Base-by-base conservation (phyloP, 768 basidiomycete genomes). In the Lactarius pseudohatsudake region DNA sequence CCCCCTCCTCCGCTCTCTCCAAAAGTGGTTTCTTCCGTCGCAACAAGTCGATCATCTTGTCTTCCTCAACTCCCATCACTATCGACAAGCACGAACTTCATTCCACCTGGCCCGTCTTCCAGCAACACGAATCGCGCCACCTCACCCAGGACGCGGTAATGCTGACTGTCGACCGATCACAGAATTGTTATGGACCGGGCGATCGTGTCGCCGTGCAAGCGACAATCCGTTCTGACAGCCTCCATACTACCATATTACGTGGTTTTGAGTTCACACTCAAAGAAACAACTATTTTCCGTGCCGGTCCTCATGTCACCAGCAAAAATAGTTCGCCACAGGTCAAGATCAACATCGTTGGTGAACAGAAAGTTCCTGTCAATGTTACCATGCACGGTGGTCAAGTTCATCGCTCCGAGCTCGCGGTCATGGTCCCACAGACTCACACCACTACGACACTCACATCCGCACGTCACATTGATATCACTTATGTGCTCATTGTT, bases 51-150 rank as follows among this genome's bases (percentile, higher is more conserved):
- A 80, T 84, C 26, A 83, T 91, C 53, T 77, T 86, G 36, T 85
- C 87, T n/a, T 84, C 87, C 15, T 81, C 85, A 22, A 85, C 90
- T 40, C 79, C 83, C 15, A 88, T 97, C 55, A 85, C 88, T 68
- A 92, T 97, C 72, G 91, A 93, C 80, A 97, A 96, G 76, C 94
- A 96, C 73, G 95, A 96, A 70, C 79, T 96, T 8, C 94, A 96
- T 73, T 90, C 94, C 4, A 89, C 92, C 1, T 97, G 95, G 95
- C 94, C 95, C 2, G 84, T 96, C 36, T 96, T 94, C 73, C 85
- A 84, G 58, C 90, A 93, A 73, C 84, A 84, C 13, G 91, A 94
- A 72, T 82, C 81, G 40, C 88, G 91, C n/a, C 81, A 84, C 18
- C 77, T 85, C 20, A 72, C 80, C 2, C 84, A 87, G 68, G 88